phyloP scores from a whole-genome alignment of 2,329 filamentous ascomycete genomes.

The Penicillium sclerotiorum region DNA sequence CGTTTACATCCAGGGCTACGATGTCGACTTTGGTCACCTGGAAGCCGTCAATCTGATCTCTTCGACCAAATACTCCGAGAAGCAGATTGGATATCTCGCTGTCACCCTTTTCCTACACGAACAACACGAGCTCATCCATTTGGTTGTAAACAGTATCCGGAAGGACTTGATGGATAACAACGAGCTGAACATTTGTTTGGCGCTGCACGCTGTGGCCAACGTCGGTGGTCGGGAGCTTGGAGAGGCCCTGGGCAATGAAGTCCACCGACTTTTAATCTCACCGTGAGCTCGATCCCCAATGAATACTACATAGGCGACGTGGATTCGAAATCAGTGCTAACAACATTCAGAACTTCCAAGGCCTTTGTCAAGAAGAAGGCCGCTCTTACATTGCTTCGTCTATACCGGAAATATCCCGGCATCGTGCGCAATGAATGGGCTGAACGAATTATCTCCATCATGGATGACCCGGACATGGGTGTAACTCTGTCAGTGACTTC shows the following conservation, averaged over 20 bases:
- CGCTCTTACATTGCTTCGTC: slow-evolving; percentile 83
- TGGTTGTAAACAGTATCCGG: slow-evolving; percentile 97
- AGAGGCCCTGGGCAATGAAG: slow-evolving; percentile 86
- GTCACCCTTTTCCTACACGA: slow-evolving; percentile 98
- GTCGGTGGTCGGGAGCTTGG: slow-evolving; percentile 97
- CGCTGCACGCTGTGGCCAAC: slow-evolving; percentile 95
- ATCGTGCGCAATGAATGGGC: slow-evolving; percentile 98
- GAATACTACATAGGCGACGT: slow-evolving; percentile 38
- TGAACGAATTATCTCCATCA: slow-evolving; percentile 95
- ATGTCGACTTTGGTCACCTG: slow-evolving; percentile 97
- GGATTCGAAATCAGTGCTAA: no score
- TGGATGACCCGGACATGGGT: slow-evolving; percentile 94
- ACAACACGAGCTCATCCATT: slow-evolving; percentile 89
- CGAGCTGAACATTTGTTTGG: slow-evolving; percentile 95
- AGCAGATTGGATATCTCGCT: slow-evolving; percentile 97
- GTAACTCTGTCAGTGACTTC: slow-evolving; percentile 95
- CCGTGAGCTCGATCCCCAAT: slow-evolving; percentile 63
- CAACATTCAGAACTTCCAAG: slow-evolving; percentile 70
- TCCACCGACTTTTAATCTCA: slow-evolving; percentile 90
- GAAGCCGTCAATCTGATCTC: slow-evolving; percentile 98
- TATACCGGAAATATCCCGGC: slow-evolving; percentile 91
- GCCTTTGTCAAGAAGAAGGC: slow-evolving; percentile 99
- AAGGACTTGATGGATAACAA: slow-evolving; percentile 95
- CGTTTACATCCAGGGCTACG: slow-evolving; percentile 98
- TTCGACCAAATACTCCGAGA: slow-evolving; percentile 95